Conservation (phyloP, 140 eudicot species). For the Senecio squalidus region DNA sequence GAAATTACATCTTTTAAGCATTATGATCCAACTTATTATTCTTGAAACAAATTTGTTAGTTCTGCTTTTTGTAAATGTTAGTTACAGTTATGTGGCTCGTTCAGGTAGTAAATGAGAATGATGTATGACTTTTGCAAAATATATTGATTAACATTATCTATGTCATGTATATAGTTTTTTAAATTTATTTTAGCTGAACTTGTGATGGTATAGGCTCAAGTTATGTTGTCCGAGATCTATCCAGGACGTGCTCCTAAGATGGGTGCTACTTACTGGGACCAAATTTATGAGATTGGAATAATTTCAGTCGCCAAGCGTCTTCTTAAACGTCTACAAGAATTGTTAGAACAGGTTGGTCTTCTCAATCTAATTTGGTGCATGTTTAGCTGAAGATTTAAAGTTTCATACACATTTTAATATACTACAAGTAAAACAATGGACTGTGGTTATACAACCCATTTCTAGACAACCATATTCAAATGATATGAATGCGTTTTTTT, state of each 20-base stretch:
- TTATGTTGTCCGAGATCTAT: slow-evolving; percentile 96
- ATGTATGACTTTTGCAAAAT: background rate
- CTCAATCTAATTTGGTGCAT: background rate
- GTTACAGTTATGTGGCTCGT: slow-evolving; percentile 5
- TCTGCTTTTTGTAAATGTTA: slow-evolving; percentile 6
- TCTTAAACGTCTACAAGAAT: slow-evolving; percentile 78
- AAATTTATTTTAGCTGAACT: slow-evolving; percentile 18
- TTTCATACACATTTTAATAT: too few species aligned
- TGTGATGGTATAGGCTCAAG: slow-evolving; percentile 68
- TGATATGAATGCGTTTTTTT: slow-evolving; percentile 1
- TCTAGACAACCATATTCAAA: background rate
- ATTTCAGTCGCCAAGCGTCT: slow-evolving; percentile 82
- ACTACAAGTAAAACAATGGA: background rate
- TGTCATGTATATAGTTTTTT: background rate
- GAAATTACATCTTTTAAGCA: background rate
- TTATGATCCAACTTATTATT: slow-evolving; percentile 6
- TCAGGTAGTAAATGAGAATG: slow-evolving; percentile 4
- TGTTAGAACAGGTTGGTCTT: slow-evolving; percentile 65
- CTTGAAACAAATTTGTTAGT: background rate
- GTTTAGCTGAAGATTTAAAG: too few species aligned
- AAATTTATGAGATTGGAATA: slow-evolving; percentile 78
- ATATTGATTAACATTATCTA: background rate
- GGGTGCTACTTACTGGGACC: slow-evolving; percentile 95
- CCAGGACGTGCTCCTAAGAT: slow-evolving; percentile 91
- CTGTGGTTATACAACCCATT: too few species aligned